A percentile compares a stretch with the other conserved stretches of the same genome.
Evolutionary conservation across 2,329 filamentous ascomycete genomes (phyloP).

Genomic region (Penicillium aurantiogriseum): DNA sequence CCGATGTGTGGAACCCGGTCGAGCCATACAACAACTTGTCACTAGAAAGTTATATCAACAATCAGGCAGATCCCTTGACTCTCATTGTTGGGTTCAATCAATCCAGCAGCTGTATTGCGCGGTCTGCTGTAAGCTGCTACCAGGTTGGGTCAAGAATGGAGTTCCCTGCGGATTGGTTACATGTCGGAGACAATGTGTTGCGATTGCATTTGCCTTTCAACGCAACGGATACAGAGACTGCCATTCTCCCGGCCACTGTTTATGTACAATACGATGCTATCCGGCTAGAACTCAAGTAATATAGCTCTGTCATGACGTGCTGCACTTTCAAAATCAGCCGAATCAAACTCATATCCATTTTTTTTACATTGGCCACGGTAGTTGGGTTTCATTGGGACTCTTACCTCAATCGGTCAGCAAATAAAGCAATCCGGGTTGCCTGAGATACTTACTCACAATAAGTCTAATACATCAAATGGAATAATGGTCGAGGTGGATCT

Average conservation of each 20-base stretch:
- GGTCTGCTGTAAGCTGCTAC: slow-evolving; percentile 62
- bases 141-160: slow-evolving; percentile 60
- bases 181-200: slow-evolving; percentile 55
- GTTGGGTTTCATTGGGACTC: neutral
- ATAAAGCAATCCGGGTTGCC: too few species aligned
- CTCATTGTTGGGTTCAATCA: slow-evolving; percentile 50
- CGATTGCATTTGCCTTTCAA: slow-evolving; percentile 60
- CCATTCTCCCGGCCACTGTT: slow-evolving; percentile 53
- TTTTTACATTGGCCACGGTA: neutral
- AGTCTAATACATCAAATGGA: neutral
- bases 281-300: slow-evolving; percentile 52
- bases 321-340: neutral
- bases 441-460: neutral
- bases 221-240: slow-evolving; percentile 59
- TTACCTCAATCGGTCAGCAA: neutral
- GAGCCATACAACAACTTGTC: slow-evolving; percentile 56
- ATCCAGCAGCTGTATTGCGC: slow-evolving; percentile 59
- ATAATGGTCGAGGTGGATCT: neutral
- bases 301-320: neutral
- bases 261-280: slow-evolving; percentile 68
- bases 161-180: slow-evolving; percentile 53
- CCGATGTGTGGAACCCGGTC: slow-evolving; percentile 56
- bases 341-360: neutral
- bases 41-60: slow-evolving; percentile 52
- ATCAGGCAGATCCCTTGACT: slow-evolving; percentile 31